Evolutionary conservation across 164 flowering plant genomes (phyloP), one percentile per base, ranked within the genome.

Genomic region (Piper longum): DNA sequence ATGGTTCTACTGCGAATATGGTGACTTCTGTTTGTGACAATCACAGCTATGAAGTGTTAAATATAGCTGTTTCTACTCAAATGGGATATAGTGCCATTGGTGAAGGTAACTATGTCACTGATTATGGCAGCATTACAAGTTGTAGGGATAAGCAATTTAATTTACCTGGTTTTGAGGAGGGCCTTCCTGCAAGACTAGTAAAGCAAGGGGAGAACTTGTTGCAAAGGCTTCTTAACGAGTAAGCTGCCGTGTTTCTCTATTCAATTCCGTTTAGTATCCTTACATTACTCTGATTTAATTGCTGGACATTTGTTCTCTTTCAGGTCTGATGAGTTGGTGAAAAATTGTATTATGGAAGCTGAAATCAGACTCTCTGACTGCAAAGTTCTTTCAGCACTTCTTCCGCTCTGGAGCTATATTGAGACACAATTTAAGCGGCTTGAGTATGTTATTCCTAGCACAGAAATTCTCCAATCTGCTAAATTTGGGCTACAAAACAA

Each of bases 321-420:
- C 62, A 59, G 44, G 16, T 59, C 16, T 8, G 41, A 41, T 59
- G 40, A 14, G 17, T 59, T 11, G 17, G 41, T 39, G 16, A 73
- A 67, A 5, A 85, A 79, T 68, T 86, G 66, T 66, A 70, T 71
- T 17, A 60, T 80, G 62, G 98, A 90, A 78, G 73, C 84, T 67
- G 86, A 87, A 73, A 73, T 82, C 54, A 82, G 98, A 63, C 84
- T 88, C 59, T 81, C 84, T 65, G 98, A 93, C 76, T 67, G 83
- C 43, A 85, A 73, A 74, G 80, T 86, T 58, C 89, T 93, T 70
- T 69, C 70, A 62, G 74, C 95, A n/a, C 63, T 93, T 67, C 82
- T 77, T 69, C 92, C 96, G 8, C 88, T 85, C 69, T 93, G 97
- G 99, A 56, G 70, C 63, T 88, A 88, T 70, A 79, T 82, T 67